Conservation (phyloP, 768 basidiomycete genomes). For the Crepidotus variabilis region DNA sequence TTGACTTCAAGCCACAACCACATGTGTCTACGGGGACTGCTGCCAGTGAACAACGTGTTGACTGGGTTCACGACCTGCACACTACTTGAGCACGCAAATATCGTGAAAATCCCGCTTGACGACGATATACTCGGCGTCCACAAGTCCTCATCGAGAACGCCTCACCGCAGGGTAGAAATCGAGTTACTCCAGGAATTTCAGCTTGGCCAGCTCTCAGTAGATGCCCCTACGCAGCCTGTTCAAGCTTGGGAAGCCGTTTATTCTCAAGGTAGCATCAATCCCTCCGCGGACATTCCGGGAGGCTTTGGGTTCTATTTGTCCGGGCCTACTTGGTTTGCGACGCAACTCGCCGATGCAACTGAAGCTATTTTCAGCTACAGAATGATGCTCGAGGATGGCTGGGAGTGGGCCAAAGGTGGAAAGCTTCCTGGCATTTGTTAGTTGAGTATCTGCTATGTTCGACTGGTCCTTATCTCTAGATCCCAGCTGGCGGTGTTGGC, state of each 20-base stretch:
- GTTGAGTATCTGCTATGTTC: slow-evolving; percentile 18
- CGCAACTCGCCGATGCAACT: slow-evolving; percentile 34
- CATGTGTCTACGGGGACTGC: no score
- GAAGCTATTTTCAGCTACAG: slow-evolving; percentile 65
- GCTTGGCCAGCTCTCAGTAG: background rate
- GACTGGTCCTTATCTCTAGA: background rate
- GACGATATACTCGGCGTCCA: slow-evolving; percentile 49
- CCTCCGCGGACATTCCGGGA: slow-evolving; percentile 44
- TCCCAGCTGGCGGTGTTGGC: slow-evolving; percentile 51
- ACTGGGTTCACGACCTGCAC: slow-evolving; percentile 41
- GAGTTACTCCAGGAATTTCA: background rate
- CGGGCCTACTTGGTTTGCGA: slow-evolving; percentile 44
- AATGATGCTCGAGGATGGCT: slow-evolving; percentile 58
- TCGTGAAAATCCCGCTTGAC: slow-evolving; percentile 27
- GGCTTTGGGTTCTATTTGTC: slow-evolving; percentile 71
- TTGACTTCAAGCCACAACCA: no score
- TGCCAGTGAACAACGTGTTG: no score
- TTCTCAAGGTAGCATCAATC: slow-evolving; percentile 59
- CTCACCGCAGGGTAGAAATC: slow-evolving; percentile 19
- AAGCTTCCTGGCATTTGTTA: slow-evolving; percentile 72
- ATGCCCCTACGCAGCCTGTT: slow-evolving; percentile 15
- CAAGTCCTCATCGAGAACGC: slow-evolving; percentile 35
- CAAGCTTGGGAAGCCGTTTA: slow-evolving; percentile 62
- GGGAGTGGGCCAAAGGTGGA: slow-evolving; percentile 71
- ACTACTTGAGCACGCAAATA: slow-evolving; percentile 15